A percentile compares a stretch with the other conserved stretches of the same genome.
Conservation (phyloP, 495 filamentous ascomycete genomes). For the Lichina pygmaea region DNA sequence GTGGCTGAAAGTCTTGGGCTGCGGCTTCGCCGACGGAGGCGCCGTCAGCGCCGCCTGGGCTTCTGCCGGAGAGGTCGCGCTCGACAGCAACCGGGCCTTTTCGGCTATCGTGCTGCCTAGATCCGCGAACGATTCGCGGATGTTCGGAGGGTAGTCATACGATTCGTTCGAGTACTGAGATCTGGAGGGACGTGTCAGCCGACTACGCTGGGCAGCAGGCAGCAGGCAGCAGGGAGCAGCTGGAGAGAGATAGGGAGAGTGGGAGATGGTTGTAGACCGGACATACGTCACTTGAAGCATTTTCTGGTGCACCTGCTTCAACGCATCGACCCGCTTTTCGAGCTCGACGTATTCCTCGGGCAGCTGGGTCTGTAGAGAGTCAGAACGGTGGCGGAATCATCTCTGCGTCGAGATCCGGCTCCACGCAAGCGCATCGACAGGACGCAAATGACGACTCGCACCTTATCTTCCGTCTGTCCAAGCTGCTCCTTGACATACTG, state of each 20-base stretch:
- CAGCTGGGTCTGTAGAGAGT: slow-evolving; percentile 46
- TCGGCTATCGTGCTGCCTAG: slow-evolving; percentile 86
- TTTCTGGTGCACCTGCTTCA: slow-evolving; percentile 92
- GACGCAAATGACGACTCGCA: slow-evolving; percentile 7
- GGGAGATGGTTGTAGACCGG: neutral
- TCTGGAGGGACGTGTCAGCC: slow-evolving; percentile 15
- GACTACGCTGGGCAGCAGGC: neutral
- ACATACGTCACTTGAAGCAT: slow-evolving; percentile 87
- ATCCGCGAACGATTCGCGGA: slow-evolving; percentile 91
- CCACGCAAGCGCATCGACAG: too few species aligned
- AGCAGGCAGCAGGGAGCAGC: too few species aligned
- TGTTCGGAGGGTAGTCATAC: slow-evolving; percentile 98
- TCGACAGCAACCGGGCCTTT: slow-evolving; percentile 73
- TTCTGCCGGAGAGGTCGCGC: slow-evolving; percentile 63
- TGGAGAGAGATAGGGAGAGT: neutral
- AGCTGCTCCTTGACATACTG: slow-evolving; percentile 95
- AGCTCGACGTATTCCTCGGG: slow-evolving; percentile 94
- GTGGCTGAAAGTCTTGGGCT: slow-evolving; percentile 96
- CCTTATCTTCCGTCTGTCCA: slow-evolving; percentile 86
- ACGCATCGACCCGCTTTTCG: slow-evolving; percentile 93
- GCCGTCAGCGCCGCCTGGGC: slow-evolving; percentile 84
- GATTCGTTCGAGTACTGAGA: slow-evolving; percentile 89
- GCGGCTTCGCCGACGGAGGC: slow-evolving; percentile 72
- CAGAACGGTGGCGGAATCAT: neutral
- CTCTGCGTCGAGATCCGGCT: neutral